These are phyloP conservation scores for Cynanchum wilfordii DNA, from an alignment of 257 asterid species.

Conservation along the genomic window DNA sequence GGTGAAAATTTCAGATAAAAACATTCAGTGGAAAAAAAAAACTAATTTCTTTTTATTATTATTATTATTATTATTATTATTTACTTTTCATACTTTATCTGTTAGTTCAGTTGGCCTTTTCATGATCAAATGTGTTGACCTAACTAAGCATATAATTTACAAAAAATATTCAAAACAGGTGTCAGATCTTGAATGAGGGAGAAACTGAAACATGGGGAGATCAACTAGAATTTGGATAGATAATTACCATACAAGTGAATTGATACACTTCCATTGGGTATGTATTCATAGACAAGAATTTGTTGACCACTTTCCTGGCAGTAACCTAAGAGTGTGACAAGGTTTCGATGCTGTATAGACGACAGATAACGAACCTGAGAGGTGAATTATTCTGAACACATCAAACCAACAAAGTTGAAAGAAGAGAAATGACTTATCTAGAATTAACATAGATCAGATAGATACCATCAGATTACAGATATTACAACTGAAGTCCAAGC, in stretches of 20 bases:
- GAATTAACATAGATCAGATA: neutral
- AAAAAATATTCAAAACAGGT: neutral
- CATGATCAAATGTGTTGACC: neutral
- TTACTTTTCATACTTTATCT: neutral
- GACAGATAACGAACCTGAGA: constrained; percentile 85
- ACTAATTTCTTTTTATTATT: neutral
- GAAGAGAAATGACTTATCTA: constrained; percentile 5
- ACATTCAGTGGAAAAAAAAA: neutral
- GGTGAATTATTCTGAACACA: constrained; percentile 25
- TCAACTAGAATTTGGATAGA: constrained; percentile 15
- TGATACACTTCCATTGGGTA: constrained; percentile 92
- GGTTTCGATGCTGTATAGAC: constrained; percentile 78
- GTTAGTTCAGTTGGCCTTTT: neutral
- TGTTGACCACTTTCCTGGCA: constrained; percentile 86
- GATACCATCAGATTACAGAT: neutral
- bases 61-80: no score
- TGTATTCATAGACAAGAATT: constrained; percentile 84
- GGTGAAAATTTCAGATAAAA: neutral
- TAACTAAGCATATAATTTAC: neutral
- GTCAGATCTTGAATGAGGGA: neutral
- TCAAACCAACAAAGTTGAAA: constrained; percentile 15
- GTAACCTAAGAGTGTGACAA: constrained; percentile 78
- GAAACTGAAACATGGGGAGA: constrained; percentile 4
- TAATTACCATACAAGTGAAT: constrained; percentile 78
- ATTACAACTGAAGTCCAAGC: neutral